A percentile compares a stretch with the other conserved stretches of the same genome.
Evolutionary conservation across 2,329 filamentous ascomycete species (phyloP).

Genomic region (Periconia macrospinosa): DNA sequence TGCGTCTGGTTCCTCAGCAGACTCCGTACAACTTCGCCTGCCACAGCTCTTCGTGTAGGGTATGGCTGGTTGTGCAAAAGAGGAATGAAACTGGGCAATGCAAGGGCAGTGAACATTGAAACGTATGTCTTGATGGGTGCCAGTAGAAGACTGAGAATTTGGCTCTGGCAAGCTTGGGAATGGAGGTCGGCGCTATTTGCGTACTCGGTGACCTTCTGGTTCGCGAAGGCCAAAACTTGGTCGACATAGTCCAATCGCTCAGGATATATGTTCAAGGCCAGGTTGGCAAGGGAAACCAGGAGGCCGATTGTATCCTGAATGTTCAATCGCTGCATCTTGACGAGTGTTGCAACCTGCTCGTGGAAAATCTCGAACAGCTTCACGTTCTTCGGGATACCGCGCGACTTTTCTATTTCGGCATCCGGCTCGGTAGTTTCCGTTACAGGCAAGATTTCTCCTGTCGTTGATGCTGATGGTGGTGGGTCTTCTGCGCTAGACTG

Average conservation of each 20-base stretch:
- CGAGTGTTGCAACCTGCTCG: constrained; percentile 89
- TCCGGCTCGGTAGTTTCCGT: constrained; percentile 45
- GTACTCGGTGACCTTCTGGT: constrained; percentile 82
- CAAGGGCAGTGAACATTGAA: constrained; percentile 94
- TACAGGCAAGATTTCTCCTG: constrained; percentile 32
- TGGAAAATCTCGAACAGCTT: constrained; percentile 98
- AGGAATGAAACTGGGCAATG: constrained; percentile 88
- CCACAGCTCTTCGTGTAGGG: constrained; percentile 85
- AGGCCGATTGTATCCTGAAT: constrained; percentile 95
- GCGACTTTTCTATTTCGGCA: constrained; percentile 48
- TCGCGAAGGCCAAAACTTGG: constrained; percentile 87
- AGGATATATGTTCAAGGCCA: constrained; percentile 91
- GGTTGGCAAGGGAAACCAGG: constrained; percentile 88
- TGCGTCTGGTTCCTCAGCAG: constrained; percentile 80
- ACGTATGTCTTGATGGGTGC: constrained; percentile 87
- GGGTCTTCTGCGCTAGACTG: constrained; percentile 26
- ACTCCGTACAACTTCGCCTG: constrained; percentile 80
- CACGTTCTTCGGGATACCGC: constrained; percentile 72
- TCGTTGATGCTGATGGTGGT: constrained; percentile 30
- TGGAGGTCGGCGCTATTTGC: constrained; percentile 95
- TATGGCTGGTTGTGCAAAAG: constrained; percentile 91
- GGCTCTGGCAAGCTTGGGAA: constrained; percentile 82
- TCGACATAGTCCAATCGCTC: constrained; percentile 92
- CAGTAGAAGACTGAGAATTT: constrained; percentile 85
- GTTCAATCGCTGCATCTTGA: constrained; percentile 85